A percentile compares a stretch with the other conserved stretches of the same genome.
Evolutionary conservation across 805 yeast genomes (phyloP).

Genomic region (Barnettozyma wickerhamii): DNA sequence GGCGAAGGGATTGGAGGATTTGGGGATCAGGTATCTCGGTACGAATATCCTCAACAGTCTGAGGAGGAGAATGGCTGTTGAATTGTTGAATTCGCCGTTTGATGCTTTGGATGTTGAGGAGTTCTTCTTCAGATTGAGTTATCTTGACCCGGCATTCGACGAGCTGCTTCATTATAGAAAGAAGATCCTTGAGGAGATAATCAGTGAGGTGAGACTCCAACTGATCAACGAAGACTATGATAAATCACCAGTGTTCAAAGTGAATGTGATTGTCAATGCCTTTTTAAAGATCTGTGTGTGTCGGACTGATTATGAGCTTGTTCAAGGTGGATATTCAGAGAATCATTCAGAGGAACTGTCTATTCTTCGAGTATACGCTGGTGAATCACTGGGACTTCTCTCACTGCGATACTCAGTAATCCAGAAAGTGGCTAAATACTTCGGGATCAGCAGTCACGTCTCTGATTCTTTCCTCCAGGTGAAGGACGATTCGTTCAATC

Average conservation of each 20-base stretch:
- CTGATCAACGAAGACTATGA: not conserved
- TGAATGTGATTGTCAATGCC: slow-evolving; percentile 10
- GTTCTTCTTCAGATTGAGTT: slow-evolving; percentile 6
- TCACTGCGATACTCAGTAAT: slow-evolving; percentile 4
- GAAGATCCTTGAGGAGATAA: slow-evolving; percentile 1
- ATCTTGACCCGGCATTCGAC: slow-evolving; percentile 21
- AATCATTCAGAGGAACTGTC: slow-evolving; percentile 6
- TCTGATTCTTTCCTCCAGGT: slow-evolving; percentile 5
- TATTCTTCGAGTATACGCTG: slow-evolving; percentile 8
- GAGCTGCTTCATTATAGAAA: slow-evolving; percentile 14
- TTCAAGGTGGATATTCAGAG: slow-evolving; percentile 1
- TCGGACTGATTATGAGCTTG: not conserved
- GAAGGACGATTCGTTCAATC: slow-evolving; percentile 5
- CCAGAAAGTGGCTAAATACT: slow-evolving; percentile 7
- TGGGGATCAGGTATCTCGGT: slow-evolving; percentile 13
- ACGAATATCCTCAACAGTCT: slow-evolving; percentile 9
- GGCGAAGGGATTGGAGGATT: slow-evolving; percentile 5
- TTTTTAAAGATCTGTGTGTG: slow-evolving; percentile 3
- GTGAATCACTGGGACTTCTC: slow-evolving; percentile 4
- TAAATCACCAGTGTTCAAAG: slow-evolving; percentile 8
- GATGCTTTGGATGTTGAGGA: slow-evolving; percentile 12
- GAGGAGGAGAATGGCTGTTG: slow-evolving; percentile 5
- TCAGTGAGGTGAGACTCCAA: not conserved
- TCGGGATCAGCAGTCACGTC: slow-evolving; percentile 1
- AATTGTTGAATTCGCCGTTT: not conserved